phyloP scores from a whole-genome alignment of 306 rosid species.

The Cucumis melo region DNA sequence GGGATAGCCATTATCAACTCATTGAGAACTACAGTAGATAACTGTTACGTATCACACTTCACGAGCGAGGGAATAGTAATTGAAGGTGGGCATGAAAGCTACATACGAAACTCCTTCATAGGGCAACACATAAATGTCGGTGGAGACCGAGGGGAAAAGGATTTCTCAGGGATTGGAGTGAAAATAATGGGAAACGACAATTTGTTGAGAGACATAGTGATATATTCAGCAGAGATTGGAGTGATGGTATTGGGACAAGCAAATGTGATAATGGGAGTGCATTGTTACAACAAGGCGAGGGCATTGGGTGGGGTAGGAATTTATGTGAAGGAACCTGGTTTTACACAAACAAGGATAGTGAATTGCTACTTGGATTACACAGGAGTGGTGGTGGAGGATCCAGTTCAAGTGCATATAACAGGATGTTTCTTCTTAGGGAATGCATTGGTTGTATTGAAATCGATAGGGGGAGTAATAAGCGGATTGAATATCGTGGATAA shows the following conservation, averaged over 20 bases:
- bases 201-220: conserved; percentile 20
- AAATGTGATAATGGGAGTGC: conserved; percentile 23
- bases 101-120: conserved; percentile 23
- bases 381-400: conserved; percentile 28
- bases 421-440: conserved; percentile 29
- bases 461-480: conserved; percentile 17
- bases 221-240: conserved; percentile 24
- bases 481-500: conserved; percentile 22
- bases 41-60: conserved; percentile 31
- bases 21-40: conserved; percentile 22
- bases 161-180: conserved; percentile 26
- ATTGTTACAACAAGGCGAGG: conserved; percentile 33
- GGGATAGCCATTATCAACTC: conserved; percentile 24
- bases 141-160: conserved; percentile 17
- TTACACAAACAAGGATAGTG: conserved; percentile 24
- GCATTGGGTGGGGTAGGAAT: conserved; percentile 25
- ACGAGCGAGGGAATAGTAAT: conserved; percentile 17
- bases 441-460: conserved; percentile 19
- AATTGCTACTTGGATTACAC: conserved; percentile 28
- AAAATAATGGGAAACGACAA: conserved; percentile 27
- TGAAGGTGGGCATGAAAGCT: conserved; percentile 25
- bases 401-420: conserved; percentile 24
- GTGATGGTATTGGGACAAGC: conserved; percentile 28
- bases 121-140: conserved; percentile 28
- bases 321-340: conserved; percentile 20